A percentile compares a stretch with the other conserved stretches of the same genome.
phyloP scores from a whole-genome alignment of 2,329 filamentous ascomycete genomes.

The Alternaria atra region DNA sequence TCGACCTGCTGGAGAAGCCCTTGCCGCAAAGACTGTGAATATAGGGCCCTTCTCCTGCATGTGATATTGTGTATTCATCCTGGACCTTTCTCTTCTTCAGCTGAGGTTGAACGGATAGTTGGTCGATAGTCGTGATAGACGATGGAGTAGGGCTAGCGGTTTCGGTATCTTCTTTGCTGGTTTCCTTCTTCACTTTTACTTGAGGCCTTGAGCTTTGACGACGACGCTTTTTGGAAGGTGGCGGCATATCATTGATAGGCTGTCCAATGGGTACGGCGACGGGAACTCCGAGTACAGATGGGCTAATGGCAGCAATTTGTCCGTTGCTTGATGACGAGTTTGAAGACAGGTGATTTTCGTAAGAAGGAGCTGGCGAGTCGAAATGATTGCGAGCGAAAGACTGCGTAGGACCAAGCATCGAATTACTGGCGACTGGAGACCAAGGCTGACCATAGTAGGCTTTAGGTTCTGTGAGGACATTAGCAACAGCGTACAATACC shows the following conservation, averaged over 20 bases:
- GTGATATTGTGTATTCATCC: not conserved
- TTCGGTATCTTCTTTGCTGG: not conserved
- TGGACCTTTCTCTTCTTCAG: not conserved
- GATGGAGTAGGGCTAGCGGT: not conserved
- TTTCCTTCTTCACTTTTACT: not conserved
- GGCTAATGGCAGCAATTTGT: not conserved
- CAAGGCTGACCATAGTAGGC: not conserved
- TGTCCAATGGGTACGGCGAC: slow-evolving; percentile 16
- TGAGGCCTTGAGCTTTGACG: not conserved
- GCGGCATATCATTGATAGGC: slow-evolving; percentile 17
- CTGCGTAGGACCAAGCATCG: not conserved
- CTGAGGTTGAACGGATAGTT: not conserved
- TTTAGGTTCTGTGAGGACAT: not conserved
- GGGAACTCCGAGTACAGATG: slow-evolving; percentile 15
- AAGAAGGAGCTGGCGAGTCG: not conserved
- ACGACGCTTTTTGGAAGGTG: slow-evolving; percentile 12
- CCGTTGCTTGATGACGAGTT: not conserved
- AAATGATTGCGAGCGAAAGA: not conserved
- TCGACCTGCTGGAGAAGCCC: slow-evolving; percentile 30
- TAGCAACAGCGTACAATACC: not conserved
- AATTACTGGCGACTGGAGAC: not conserved
- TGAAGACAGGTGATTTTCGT: slow-evolving; percentile 3
- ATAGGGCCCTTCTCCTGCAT: slow-evolving; percentile 18
- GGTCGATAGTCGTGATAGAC: not conserved
- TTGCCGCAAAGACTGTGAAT: slow-evolving; percentile 45